These are phyloP conservation scores for Jacaranda copaia DNA, from an alignment of 257 asterid genomes.

Conservation along the genomic window DNA sequence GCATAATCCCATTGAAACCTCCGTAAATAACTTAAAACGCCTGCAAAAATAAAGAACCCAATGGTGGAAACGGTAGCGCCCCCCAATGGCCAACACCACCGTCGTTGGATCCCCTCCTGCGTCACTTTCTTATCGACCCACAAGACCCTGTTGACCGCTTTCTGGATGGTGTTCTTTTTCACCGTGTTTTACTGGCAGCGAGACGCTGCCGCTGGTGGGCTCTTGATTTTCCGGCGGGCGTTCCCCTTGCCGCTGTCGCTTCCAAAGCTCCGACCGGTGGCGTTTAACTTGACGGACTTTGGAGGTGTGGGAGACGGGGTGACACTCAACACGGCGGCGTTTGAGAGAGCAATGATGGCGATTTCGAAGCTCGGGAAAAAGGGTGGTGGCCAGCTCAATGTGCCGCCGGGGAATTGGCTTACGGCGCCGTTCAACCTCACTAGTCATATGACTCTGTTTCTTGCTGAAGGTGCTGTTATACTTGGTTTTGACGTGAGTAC, in stretches of 20 bases:
- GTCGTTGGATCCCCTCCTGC: constrained; percentile 56
- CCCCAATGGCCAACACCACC: constrained; percentile 42
- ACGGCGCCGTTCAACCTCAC: constrained; percentile 93
- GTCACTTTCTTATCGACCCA: constrained; percentile 46
- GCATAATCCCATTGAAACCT: constrained; percentile 17
- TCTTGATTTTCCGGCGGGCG: constrained; percentile 51
- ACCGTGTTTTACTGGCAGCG: constrained; percentile 60
- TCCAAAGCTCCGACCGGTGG: constrained; percentile 61
- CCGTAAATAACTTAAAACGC: background rate
- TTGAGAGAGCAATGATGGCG: constrained; percentile 67
- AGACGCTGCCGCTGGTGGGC: constrained; percentile 43
- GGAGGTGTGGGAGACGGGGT: constrained; percentile 83
- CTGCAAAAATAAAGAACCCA: background rate
- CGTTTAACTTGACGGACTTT: constrained; percentile 69
- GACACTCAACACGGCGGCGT: constrained; percentile 70
- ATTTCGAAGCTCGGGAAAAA: constrained; percentile 60
- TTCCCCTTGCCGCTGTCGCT: constrained; percentile 37
- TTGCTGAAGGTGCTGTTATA: constrained; percentile 74
- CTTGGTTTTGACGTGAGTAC: constrained; percentile 74
- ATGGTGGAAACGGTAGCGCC: constrained; percentile 54
- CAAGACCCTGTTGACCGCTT: constrained; percentile 47
- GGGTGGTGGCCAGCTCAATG: constrained; percentile 86
- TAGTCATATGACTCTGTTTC: constrained; percentile 81
- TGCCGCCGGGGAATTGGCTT: constrained; percentile 83
- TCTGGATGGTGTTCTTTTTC: constrained; percentile 52